A percentile compares a stretch with the other conserved stretches of the same genome.
These are phyloP conservation scores for Colletotrichum caudatum DNA, from an alignment of 2,329 filamentous ascomycete species.

Conservation along the genomic window DNA sequence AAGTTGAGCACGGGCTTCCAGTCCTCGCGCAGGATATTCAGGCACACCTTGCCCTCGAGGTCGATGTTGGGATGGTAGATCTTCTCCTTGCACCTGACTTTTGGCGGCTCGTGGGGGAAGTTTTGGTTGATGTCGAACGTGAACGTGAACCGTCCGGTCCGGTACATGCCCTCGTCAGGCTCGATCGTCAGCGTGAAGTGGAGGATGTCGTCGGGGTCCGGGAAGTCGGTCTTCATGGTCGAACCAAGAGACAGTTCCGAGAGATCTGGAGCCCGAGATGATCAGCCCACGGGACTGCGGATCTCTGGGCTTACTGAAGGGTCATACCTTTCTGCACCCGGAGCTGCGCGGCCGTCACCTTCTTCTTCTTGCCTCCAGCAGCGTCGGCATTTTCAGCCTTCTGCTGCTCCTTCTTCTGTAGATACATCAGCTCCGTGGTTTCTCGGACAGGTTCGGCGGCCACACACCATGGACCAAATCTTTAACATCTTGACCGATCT, in stretches of 20 bases:
- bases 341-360: constrained; percentile 95
- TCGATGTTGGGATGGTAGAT: constrained; percentile 99
- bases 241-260: constrained; percentile 82
- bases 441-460: background rate
- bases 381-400: constrained; percentile 87
- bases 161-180: constrained; percentile 90
- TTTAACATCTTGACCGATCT: constrained; percentile 83
- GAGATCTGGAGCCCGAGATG: constrained; percentile 69
- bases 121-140: constrained; percentile 92
- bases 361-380: constrained; percentile 90
- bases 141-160: constrained; percentile 88
- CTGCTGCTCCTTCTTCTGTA: constrained; percentile 94
- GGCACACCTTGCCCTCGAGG: constrained; percentile 94
- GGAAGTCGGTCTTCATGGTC: constrained; percentile 86
- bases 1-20: constrained; percentile 99
- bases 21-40: constrained; percentile 97
- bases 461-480: constrained; percentile 96
- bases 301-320: constrained; percentile 7
- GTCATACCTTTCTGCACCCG: constrained; percentile 90
- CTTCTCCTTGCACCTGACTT: constrained; percentile 96
- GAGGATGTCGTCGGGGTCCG: constrained; percentile 86
- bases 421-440: constrained; percentile 38
- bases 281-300: constrained; percentile 23
- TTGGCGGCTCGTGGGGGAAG: constrained; percentile 97
- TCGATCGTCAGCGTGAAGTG: constrained; percentile 86